A percentile compares a stretch with the other conserved stretches of the same genome.
Evolutionary conservation across 2,329 filamentous ascomycete species (phyloP).

Genomic region (Talaromyces sp.): DNA sequence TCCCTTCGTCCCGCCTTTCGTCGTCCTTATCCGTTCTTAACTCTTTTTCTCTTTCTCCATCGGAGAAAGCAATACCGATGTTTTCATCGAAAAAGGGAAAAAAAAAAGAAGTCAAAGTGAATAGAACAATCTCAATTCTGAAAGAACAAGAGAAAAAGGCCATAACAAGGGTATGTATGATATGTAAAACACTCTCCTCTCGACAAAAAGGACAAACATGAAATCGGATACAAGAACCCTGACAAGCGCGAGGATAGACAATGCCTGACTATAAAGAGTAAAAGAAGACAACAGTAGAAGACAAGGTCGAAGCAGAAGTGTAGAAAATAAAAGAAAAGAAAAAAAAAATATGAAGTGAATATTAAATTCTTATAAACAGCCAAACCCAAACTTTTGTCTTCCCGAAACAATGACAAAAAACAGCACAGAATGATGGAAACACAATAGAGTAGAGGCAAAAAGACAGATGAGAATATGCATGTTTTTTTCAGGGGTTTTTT

Average conservation of each 20-base stretch:
- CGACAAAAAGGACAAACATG: not conserved
- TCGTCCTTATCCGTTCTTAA: too few relatives aligned
- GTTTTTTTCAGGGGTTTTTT: not conserved
- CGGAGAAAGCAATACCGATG: too few relatives aligned
- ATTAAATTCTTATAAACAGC: conserved; percentile 16
- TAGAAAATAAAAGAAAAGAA: not conserved
- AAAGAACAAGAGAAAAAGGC: not conserved
- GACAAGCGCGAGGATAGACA: too few relatives aligned
- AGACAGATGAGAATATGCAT: not conserved
- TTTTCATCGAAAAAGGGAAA: not conserved
- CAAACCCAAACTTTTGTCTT: conserved; percentile 21
- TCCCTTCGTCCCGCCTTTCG: too few relatives aligned
- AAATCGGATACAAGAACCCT: too few relatives aligned
- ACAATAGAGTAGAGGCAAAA: not conserved
- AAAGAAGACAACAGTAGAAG: not conserved
- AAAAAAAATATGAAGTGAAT: conserved; percentile 8
- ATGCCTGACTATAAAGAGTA: too few relatives aligned
- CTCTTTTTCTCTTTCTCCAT: too few relatives aligned
- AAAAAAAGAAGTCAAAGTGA: not conserved
- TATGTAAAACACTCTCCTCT: not conserved
- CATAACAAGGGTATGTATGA: not conserved
- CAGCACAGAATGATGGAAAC: not conserved
- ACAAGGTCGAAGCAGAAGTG: not conserved
- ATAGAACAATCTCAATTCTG: not conserved
- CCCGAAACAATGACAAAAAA: conserved; percentile 11